Evolutionary conservation across 164 flowering plant genomes (phyloP).

Genomic region (Stephania japonica): DNA sequence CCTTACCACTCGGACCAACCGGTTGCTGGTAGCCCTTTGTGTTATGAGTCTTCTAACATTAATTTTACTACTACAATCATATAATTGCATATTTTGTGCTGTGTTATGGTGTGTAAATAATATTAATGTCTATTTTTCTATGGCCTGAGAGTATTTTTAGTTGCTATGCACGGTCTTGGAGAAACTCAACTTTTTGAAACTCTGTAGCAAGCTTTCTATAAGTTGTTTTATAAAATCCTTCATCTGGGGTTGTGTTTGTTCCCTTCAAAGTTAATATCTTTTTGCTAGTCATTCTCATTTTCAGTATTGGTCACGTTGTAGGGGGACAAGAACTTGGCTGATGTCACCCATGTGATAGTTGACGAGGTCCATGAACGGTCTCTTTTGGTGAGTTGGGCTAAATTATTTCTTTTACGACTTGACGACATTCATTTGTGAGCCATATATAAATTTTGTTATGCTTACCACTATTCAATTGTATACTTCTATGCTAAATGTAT

Average conservation of each 20-base stretch:
- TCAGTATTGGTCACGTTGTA: conserved; percentile 20
- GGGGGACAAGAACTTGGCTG: conserved; percentile 63
- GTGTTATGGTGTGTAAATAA: background rate
- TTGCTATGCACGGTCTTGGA: background rate
- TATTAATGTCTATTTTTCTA: background rate
- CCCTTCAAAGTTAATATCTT: background rate
- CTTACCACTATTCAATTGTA: background rate
- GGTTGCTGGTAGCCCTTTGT: no score
- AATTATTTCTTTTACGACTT: background rate
- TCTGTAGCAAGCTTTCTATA: no score
- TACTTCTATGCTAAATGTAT: no score
- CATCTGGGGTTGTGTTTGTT: background rate
- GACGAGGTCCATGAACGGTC: conserved; percentile 96
- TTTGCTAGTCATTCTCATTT: background rate
- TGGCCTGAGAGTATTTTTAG: background rate
- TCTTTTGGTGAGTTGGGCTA: conserved; percentile 53
- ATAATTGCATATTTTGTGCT: background rate
- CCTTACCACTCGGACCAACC: no score
- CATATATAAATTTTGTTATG: background rate
- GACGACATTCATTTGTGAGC: background rate
- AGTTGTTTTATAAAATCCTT: no score
- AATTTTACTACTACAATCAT: no score
- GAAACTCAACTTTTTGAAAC: background rate
- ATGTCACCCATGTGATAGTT: conserved; percentile 72
- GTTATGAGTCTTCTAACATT: no score